A percentile compares a stretch with the other conserved stretches of the same genome.
These are phyloP conservation scores for Auricularia cornea DNA, from an alignment of 768 basidiomycete species.

Conservation along the genomic window DNA sequence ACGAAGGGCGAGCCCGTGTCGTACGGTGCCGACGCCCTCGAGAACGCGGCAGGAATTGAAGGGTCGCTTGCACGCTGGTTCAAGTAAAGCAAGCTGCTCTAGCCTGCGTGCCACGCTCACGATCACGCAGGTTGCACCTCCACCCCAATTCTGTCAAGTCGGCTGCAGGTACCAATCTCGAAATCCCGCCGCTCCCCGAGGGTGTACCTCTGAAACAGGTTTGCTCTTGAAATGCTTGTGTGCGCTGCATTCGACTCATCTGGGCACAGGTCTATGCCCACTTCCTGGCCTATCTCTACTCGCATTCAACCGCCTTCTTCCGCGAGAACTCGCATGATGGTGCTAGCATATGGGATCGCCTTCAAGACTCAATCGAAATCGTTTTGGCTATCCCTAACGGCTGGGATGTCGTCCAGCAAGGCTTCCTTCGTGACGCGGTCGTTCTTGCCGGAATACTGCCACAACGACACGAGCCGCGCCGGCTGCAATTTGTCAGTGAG, in stretches of 20 bases:
- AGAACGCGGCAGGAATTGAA: not conserved
- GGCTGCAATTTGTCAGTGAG: constrained; percentile 4
- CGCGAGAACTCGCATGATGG: constrained; percentile 3
- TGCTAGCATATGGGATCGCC: not conserved
- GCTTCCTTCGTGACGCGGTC: not conserved
- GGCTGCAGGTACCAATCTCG: not conserved
- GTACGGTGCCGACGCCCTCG: constrained; percentile 3
- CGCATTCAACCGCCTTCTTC: not conserved
- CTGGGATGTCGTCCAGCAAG: constrained; percentile 1
- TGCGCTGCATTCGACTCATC: not conserved
- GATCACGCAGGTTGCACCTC: not conserved
- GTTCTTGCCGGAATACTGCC: not conserved
- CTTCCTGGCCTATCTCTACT: constrained; percentile 2
- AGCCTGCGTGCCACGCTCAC: not conserved
- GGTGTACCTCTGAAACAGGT: not conserved
- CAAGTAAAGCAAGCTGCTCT: not conserved
- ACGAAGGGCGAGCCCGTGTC: not conserved
- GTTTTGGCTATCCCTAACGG: constrained; percentile 1
- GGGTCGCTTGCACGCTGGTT: constrained; percentile 4
- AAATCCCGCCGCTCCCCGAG: constrained; percentile 2
- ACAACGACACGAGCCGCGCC: not conserved
- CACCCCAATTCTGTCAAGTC: constrained; percentile 4
- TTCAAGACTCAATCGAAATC: not conserved
- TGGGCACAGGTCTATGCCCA: constrained; percentile 1
- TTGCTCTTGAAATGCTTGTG: not conserved